Base-by-base conservation (phyloP, 768 basidiomycete species). In the Trametes meyenii region DNA sequence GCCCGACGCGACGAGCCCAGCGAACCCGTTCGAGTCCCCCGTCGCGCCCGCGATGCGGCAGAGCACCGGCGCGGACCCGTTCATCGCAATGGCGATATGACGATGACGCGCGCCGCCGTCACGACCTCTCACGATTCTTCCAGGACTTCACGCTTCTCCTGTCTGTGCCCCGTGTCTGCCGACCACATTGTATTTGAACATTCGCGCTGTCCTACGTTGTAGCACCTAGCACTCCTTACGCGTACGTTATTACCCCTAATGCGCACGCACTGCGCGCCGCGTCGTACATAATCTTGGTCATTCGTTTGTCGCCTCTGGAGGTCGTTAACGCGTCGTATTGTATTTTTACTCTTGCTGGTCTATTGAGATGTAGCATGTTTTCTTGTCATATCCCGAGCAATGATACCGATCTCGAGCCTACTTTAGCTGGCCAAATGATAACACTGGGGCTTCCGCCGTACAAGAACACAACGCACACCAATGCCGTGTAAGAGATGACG, bases 61-160 rank as follows among this genome's bases (percentile, higher is more conserved):
- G 76, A 82, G 80, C 66, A 76, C 77, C 62, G 50, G 35, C 24
- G 81, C 81, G 57, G 86, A 87, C 72, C 84, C 86, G 2, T 86
- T 85, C 63, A 52, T 69, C 7, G 73, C 69, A 13, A 50, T 73
- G 53, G 77, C 77, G 4, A 38, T 77, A 45, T 78, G 69, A 68
- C 17, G 36, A 16, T 24, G 45, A 21, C 19, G 6, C 29, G 23
- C 19, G 17, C 17, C 55, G 36, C 16, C 14, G 33, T n/a, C 16
- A 10, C 5, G 17, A n/a, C 24, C 16, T 19, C 5, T 35, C 19
- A 21, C 33, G 29, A 33, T 24, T 46, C 17, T 45, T 8, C 29
- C 29, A n/a, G 43, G 54, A 21, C 54, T 35, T 6, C 2, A 7
- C 44, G 11, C 19, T 29, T 46, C 24, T 17, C 10, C 36, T 33